A percentile compares a stretch with the other conserved stretches of the same genome.
Conservation (phyloP, 2,329 filamentous ascomycete species). For the Fusarium concolor region DNA sequence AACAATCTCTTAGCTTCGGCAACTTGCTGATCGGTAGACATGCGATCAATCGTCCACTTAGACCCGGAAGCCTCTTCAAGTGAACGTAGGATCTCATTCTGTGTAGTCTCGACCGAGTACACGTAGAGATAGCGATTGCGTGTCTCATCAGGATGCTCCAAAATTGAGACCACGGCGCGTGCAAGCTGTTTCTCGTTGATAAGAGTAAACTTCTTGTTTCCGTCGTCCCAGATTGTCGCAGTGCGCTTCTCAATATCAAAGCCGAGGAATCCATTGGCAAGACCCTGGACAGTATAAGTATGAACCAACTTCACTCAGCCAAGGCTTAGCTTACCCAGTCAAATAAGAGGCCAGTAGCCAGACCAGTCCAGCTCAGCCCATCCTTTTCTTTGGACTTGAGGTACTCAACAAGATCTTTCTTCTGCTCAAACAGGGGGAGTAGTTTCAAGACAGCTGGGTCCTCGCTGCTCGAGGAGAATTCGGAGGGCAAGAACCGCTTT, state of each 20-base stretch:
- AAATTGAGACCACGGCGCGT: not conserved
- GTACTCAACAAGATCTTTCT: constrained; percentile 1
- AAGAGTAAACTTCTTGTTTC: not conserved
- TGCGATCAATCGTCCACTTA: not conserved
- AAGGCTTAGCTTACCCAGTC: not conserved
- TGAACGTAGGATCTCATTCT: not conserved
- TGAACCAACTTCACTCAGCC: too few relatives aligned
- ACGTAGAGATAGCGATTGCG: not conserved
- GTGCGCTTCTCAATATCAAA: not conserved
- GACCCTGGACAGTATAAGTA: not conserved
- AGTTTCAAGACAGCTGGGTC: not conserved
- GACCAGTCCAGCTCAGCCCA: constrained; percentile 3
- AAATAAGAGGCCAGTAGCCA: constrained; percentile 1
- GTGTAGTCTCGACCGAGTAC: not conserved
- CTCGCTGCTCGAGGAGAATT: constrained; percentile 2
- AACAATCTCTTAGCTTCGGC: not conserved
- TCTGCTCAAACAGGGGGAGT: not conserved
- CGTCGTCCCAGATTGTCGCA: constrained; percentile 4
- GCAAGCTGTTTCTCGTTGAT: constrained; percentile 2
- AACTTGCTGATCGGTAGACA: not conserved
- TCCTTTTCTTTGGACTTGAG: constrained; percentile 3
- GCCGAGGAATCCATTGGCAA: not conserved
- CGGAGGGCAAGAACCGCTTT: not conserved
- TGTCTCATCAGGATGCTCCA: not conserved
- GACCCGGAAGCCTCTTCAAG: not conserved